Conservation (phyloP, 208 protist genomes). For the Wallacemonas sp. region DNA sequence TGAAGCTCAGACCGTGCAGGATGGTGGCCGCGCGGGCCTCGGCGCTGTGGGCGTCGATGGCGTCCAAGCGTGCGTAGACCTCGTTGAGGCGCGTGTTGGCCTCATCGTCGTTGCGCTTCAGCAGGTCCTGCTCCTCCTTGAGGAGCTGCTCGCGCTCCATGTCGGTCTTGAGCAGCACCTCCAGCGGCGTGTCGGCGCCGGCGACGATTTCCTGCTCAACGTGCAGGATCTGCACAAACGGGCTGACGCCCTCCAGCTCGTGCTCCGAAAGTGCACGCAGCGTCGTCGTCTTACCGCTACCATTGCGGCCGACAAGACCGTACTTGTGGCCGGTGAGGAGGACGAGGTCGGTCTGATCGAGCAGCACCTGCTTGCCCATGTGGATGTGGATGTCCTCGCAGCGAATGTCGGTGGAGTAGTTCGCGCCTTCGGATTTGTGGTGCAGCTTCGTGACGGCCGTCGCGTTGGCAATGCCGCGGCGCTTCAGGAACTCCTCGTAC, state of each 20-base stretch:
- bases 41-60: conserved; percentile 95
- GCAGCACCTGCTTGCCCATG: conserved; percentile 88
- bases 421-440: conserved; percentile 73
- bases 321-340: conserved; percentile 93
- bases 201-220: conserved; percentile 97
- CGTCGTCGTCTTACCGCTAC: conserved; percentile 94
- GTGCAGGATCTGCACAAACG: conserved; percentile 97
- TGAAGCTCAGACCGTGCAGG: conserved; percentile 94
- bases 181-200: conserved; percentile 74
- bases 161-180: conserved; percentile 92
- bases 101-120: conserved; percentile 79
- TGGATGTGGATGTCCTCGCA: conserved; percentile 88
- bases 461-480: conserved; percentile 78
- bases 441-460: conserved; percentile 85
- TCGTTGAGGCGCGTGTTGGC: conserved; percentile 85
- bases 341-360: conserved; percentile 77
- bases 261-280: conserved; percentile 93
- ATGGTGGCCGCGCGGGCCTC: conserved; percentile 86
- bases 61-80: conserved; percentile 94
- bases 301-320: conserved; percentile 96
- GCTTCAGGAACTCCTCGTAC: conserved; percentile 89
- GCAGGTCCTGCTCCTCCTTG: conserved; percentile 90
- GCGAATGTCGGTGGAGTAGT: conserved; percentile 85
- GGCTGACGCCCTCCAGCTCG: conserved; percentile 94
- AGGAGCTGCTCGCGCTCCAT: conserved; percentile 91